These are phyloP conservation scores for Diplodia seriata DNA, from an alignment of 2,329 filamentous ascomycete species.

Conservation along the genomic window DNA sequence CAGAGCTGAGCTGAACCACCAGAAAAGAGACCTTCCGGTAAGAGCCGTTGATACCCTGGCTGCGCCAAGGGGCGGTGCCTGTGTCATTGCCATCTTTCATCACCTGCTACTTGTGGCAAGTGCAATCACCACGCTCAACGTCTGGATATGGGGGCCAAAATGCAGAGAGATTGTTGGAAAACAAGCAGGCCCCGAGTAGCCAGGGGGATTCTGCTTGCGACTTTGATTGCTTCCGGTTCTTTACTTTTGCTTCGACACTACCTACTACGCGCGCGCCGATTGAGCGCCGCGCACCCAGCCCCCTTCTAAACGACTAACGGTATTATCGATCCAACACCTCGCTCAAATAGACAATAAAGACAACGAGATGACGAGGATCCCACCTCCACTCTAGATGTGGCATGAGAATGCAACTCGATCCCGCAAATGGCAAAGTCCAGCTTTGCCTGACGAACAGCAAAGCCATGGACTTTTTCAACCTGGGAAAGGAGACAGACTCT, in stretches of 20 bases:
- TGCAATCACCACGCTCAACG: not conserved
- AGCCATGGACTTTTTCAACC: not conserved
- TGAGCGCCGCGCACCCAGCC: not conserved
- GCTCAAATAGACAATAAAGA: slow-evolving; percentile 19
- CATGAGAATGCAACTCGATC: slow-evolving; percentile 14
- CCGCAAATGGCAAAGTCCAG: slow-evolving; percentile 14
- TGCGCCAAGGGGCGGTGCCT: not conserved
- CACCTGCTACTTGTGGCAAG: not conserved
- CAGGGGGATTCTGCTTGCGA: not conserved
- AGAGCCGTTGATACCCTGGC: not conserved
- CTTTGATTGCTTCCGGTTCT: slow-evolving; percentile 7
- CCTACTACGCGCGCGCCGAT: slow-evolving; percentile 1
- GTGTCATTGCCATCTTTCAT: not conserved
- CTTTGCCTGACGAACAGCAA: slow-evolving; percentile 21
- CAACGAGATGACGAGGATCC: not conserved
- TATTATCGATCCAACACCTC: slow-evolving; percentile 17
- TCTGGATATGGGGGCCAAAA: not conserved
- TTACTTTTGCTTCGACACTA: slow-evolving; percentile 11
- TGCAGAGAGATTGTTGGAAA: not conserved
- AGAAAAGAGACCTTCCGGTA: not conserved
- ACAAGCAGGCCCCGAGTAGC: not conserved
- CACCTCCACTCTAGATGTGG: slow-evolving; percentile 16
- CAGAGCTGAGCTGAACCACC: not conserved
- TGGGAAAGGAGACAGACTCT: slow-evolving; percentile 10
- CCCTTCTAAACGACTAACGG: not conserved